Evolutionary conservation across 1,284 basidiomycete species (phyloP).

Genomic region (Rugosomyces carneus): DNA sequence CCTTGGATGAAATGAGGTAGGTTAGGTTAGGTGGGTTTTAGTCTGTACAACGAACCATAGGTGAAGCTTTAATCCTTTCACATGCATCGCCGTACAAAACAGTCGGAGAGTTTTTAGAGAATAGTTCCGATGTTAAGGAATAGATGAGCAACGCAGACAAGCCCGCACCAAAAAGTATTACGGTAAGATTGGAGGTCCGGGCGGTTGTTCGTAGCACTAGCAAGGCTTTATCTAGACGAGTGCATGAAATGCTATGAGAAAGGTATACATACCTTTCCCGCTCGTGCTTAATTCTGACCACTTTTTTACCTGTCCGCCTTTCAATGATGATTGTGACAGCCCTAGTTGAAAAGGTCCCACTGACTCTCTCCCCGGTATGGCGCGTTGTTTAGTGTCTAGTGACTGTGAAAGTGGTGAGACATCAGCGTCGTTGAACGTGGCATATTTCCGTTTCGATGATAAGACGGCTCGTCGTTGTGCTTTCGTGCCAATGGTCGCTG

Average conservation of each 20-base stretch:
- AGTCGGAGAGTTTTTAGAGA: constrained; percentile 89
- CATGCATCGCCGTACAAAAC: constrained; percentile 86
- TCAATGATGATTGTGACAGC: constrained; percentile 49
- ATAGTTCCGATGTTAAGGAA: constrained; percentile 82
- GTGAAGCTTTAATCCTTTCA: constrained; percentile 73
- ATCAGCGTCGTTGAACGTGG: constrained; percentile 40
- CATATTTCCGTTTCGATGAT: constrained; percentile 31
- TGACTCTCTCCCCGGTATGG: constrained; percentile 43
- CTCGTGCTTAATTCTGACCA: constrained; percentile 80
- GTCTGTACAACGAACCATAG: constrained; percentile 40
- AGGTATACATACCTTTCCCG: constrained; percentile 79
- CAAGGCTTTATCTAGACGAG: constrained; percentile 8
- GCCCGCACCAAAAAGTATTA: constrained; percentile 81
- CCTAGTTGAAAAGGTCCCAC: constrained; percentile 84
- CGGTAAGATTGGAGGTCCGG: constrained; percentile 74
- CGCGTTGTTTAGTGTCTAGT: constrained; percentile 52
- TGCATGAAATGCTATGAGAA: constrained; percentile 7
- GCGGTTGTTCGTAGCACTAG: constrained; percentile 76
- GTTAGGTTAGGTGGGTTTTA: background rate
- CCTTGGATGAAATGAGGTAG: constrained; percentile 32
- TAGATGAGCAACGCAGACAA: constrained; percentile 80
- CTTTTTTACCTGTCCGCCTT: constrained; percentile 54
- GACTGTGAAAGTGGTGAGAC: constrained; percentile 60
- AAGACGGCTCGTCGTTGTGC: background rate
- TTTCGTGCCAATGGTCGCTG: constrained; percentile 7